Conservation (phyloP, 1,284 basidiomycete species). For the Afroboletus lepidellus region DNA sequence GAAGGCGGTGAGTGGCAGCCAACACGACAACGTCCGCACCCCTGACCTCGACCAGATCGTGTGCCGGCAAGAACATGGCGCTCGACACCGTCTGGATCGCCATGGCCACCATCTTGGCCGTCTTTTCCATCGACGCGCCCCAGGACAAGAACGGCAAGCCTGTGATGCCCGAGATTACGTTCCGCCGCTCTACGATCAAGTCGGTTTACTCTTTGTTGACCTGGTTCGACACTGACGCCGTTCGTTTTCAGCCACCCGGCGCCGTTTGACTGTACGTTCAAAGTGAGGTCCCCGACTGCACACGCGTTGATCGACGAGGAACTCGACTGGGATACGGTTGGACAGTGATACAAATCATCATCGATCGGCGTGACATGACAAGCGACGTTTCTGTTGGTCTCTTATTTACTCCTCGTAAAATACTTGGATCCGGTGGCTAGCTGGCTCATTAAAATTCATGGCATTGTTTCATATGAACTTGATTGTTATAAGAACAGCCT, state of each 20-base stretch:
- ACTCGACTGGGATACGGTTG: neutral
- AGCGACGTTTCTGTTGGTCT: neutral
- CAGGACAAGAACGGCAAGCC: neutral
- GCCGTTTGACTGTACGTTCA: constrained; percentile 5
- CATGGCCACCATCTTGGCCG: constrained; percentile 2
- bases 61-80: constrained; percentile 7
- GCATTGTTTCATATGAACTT: too few relatives aligned
- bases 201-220: neutral
- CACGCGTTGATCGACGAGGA: constrained; percentile 2
- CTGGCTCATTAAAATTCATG: too few relatives aligned
- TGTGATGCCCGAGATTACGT: constrained; percentile 6
- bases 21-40: too few relatives aligned
- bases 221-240: neutral
- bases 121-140: constrained; percentile 6
- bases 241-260: neutral
- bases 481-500: too few relatives aligned
- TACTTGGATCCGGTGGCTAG: neutral
- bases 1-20: constrained; percentile 1
- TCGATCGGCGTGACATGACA: neutral
- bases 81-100: constrained; percentile 7
- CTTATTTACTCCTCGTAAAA: neutral
- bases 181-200: constrained; percentile 8
- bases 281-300: neutral
- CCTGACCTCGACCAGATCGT: neutral
- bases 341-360: neutral